Evolutionary conservation across 2,329 filamentous ascomycete species (phyloP).

Genomic region (Arthrobotrys sinensis): DNA sequence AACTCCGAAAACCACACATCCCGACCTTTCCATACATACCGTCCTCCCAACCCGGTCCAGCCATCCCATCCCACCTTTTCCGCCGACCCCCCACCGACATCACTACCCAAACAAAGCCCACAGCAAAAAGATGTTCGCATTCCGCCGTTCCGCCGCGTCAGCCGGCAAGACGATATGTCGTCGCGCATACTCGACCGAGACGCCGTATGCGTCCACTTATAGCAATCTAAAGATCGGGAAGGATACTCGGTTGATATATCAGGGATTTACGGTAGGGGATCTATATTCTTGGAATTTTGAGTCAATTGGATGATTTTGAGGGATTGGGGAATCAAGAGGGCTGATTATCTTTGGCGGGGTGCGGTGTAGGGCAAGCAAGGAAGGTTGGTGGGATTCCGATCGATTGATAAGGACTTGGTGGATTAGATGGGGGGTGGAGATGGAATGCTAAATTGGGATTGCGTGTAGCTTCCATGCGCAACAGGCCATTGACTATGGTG

Average conservation of each 20-base stretch:
- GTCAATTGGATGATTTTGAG: conserved; percentile 5
- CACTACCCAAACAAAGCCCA: not conserved
- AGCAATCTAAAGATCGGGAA: conserved; percentile 77
- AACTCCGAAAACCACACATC: conserved; percentile 38
- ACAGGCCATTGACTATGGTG: conserved; percentile 98
- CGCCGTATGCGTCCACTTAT: conserved; percentile 72
- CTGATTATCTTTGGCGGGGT: conserved; percentile 24
- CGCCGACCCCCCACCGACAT: not conserved
- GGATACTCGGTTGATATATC: conserved; percentile 78
- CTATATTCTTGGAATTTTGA: too few relatives aligned
- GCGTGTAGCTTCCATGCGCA: conserved; percentile 89
- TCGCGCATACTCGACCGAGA: conserved; percentile 49
- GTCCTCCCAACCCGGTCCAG: conserved; percentile 20
- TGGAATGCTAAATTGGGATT: conserved; percentile 39
- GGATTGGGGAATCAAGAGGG: not conserved
- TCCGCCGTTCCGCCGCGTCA: conserved; percentile 54
- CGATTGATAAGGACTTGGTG: conserved; percentile 17
- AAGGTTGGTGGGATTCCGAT: conserved; percentile 45
- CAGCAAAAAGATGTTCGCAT: conserved; percentile 38
- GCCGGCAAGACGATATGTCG: conserved; percentile 42
- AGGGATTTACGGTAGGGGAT: conserved; percentile 75
- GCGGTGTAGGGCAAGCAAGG: conserved; percentile 58
- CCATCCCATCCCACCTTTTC: conserved; percentile 1
- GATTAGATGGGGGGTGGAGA: not conserved
- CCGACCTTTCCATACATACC: conserved; percentile 13